Conservation (phyloP, 768 basidiomycete species). For the Tricholoma terreum region DNA sequence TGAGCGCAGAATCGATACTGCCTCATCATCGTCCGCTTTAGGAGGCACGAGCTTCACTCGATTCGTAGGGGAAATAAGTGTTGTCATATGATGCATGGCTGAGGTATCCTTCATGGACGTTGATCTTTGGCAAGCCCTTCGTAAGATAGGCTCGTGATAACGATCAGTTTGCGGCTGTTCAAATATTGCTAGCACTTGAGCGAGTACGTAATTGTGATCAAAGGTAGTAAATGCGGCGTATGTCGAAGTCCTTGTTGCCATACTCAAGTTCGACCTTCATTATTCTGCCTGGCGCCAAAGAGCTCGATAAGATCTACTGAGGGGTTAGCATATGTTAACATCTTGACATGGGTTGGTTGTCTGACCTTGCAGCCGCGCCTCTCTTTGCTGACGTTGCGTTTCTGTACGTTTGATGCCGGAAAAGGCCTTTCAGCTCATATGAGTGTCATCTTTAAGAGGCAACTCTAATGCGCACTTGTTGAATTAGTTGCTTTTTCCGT, state of each 20-base stretch:
- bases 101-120: no score
- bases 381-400: conserved; percentile 70
- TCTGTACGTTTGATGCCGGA: conserved; percentile 77
- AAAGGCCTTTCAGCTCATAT: conserved; percentile 57
- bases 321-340: neutral
- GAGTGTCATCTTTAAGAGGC: neutral
- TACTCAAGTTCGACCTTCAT: neutral
- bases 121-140: no score
- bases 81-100: conserved; percentile 19
- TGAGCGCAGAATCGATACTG: conserved; percentile 31
- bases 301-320: conserved; percentile 56
- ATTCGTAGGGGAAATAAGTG: conserved; percentile 31
- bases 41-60: conserved; percentile 36
- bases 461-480: conserved; percentile 47
- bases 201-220: no score
- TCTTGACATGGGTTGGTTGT: neutral
- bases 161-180: no score
- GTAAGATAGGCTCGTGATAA: neutral
- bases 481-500: conserved; percentile 74
- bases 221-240: neutral
- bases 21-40: conserved; percentile 31
- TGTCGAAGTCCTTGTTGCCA: neutral
- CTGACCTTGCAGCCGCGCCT: conserved; percentile 78
- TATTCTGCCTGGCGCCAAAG: conserved; percentile 41
- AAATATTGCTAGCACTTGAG: no score